Percentiles rank a stretch among this genome's conserved stretches.
Conservation (phyloP, 2,329 filamentous ascomycete genomes). For the Aureobasidium sp. region DNA sequence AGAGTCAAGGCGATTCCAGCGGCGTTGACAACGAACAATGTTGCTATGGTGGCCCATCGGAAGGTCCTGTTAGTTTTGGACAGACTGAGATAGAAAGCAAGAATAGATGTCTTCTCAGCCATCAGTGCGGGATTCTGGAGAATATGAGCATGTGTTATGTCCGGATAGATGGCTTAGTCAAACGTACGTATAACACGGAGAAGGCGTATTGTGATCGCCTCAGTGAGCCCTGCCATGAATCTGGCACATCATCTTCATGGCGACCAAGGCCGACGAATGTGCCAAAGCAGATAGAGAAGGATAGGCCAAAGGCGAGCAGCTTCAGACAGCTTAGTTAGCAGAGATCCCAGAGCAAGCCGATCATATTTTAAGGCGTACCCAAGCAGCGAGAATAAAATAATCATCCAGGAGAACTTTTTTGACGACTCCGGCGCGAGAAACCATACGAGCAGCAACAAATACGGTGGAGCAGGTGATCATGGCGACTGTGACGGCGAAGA, state of each 20-base stretch:
- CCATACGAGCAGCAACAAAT: constrained; percentile 68
- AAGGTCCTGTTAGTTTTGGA: constrained; percentile 73
- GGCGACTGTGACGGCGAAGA: constrained; percentile 63
- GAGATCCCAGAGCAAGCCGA: not conserved
- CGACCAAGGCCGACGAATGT: constrained; percentile 60
- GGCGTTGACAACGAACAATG: constrained; percentile 68
- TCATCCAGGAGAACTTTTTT: constrained; percentile 68
- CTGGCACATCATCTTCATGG: constrained; percentile 55
- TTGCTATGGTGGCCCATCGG: constrained; percentile 72
- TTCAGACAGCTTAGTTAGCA: not conserved
- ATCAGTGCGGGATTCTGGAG: constrained; percentile 69
- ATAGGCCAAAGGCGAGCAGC: constrained; percentile 56
- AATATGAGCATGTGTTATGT: too few species aligned
- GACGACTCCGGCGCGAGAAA: constrained; percentile 68
- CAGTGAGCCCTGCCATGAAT: constrained; percentile 44
- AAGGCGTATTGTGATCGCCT: constrained; percentile 54
- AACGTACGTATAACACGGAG: constrained; percentile 47
- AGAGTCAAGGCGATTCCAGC: constrained; percentile 75
- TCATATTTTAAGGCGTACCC: constrained; percentile 43
- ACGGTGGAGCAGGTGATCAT: constrained; percentile 63
- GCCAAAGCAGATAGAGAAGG: constrained; percentile 59
- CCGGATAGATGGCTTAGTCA: too few species aligned
- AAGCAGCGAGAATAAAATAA: constrained; percentile 72
- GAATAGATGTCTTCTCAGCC: constrained; percentile 86
- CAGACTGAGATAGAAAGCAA: constrained; percentile 81